A percentile compares a stretch with the other conserved stretches of the same genome.
These are phyloP conservation scores for Kazachstania taianensis DNA, from an alignment of 805 yeast species.

Conservation along the genomic window DNA sequence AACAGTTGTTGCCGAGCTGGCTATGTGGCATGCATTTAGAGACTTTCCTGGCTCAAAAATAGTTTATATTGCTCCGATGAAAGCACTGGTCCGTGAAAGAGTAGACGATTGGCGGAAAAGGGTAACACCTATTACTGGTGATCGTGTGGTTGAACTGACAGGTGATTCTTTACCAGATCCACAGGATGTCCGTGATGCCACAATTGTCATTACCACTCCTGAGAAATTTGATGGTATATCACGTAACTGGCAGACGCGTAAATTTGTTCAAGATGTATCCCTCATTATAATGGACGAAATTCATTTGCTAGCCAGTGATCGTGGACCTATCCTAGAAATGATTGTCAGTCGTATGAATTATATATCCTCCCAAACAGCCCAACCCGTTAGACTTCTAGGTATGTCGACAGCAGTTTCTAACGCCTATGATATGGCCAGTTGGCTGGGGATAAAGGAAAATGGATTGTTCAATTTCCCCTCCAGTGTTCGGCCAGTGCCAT, in stretches of 20 bases:
- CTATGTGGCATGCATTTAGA: slow-evolving; percentile 91
- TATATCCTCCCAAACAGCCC: slow-evolving; percentile 55
- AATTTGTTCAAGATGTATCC: slow-evolving; percentile 73
- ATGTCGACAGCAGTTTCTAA: slow-evolving; percentile 91
- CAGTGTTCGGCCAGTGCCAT: slow-evolving; percentile 87
- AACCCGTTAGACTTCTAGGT: slow-evolving; percentile 83
- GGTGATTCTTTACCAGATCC: slow-evolving; percentile 91
- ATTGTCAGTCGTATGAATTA: slow-evolving; percentile 77
- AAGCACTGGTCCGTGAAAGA: slow-evolving; percentile 92
- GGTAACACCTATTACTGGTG: slow-evolving; percentile 83
- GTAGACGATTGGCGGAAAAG: slow-evolving; percentile 80
- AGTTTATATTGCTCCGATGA: slow-evolving; percentile 86
- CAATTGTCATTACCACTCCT: slow-evolving; percentile 86
- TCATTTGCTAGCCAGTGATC: slow-evolving; percentile 90
- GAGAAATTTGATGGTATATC: slow-evolving; percentile 98
- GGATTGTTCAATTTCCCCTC: slow-evolving; percentile 95
- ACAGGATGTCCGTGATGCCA: slow-evolving; percentile 71
- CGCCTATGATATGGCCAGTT: slow-evolving; percentile 87
- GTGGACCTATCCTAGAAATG: slow-evolving; percentile 96
- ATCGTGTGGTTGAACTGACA: slow-evolving; percentile 78
- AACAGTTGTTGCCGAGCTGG: slow-evolving; percentile 92
- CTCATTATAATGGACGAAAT: slow-evolving; percentile 91
- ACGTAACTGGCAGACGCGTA: slow-evolving; percentile 79
- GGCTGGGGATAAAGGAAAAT: slow-evolving; percentile 73
- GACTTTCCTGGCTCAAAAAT: slow-evolving; percentile 77